phyloP scores from a whole-genome alignment of 345 rosid species.

The Brassica napus region DNA sequence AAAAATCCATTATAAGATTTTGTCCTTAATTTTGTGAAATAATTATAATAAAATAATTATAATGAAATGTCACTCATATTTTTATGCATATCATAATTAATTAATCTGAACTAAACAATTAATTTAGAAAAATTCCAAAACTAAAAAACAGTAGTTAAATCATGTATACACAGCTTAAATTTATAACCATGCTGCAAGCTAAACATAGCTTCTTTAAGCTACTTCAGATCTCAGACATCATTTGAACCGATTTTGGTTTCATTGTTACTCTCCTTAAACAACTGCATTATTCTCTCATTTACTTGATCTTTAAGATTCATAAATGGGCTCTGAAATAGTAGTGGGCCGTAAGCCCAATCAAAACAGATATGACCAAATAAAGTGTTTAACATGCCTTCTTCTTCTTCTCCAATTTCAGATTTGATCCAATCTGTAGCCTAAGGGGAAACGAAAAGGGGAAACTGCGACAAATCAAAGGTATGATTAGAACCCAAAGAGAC shows the following conservation, averaged over 20 bases:
- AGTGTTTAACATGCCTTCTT: neutral
- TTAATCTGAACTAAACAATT: no score
- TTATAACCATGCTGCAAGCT: no score
- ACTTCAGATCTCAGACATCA: no score
- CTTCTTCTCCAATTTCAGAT: constrained; percentile 22
- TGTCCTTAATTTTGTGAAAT: no score
- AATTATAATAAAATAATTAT: no score
- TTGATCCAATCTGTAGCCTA: constrained; percentile 1
- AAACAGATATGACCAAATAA: neutral
- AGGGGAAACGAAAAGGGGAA: neutral
- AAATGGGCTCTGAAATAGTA: neutral
- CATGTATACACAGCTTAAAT: no score
- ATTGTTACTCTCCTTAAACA: neutral
- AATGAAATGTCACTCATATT: no score
- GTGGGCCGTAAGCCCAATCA: neutral
- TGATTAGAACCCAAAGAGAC: neutral
- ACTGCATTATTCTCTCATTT: neutral
- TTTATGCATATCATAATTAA: neutral
- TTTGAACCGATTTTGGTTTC: neutral
- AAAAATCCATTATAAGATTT: no score
- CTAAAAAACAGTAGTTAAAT: no score
- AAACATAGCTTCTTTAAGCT: no score
- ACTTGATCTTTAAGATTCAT: neutral
- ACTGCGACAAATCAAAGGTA: constrained; percentile 20
- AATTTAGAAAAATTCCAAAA: no score